Conservation (phyloP, 805 yeast species). For the Hanseniaspora hatyaiensis region DNA sequence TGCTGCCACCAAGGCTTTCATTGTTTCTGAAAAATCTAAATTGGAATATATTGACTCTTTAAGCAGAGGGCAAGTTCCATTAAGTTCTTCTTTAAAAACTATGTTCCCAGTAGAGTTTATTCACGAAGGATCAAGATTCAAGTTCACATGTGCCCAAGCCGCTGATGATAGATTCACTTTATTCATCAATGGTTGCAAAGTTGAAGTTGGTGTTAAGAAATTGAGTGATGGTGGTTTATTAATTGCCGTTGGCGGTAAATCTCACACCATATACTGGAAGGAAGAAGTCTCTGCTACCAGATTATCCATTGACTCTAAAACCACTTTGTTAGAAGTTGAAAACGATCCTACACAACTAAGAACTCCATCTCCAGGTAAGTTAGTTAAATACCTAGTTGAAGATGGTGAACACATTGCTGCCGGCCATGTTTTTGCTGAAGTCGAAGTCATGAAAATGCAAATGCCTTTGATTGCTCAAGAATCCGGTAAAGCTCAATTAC, state of each 20-base stretch:
- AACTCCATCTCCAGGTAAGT: slow-evolving; percentile 98
- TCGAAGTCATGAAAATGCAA: slow-evolving; percentile 99
- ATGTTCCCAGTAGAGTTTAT: slow-evolving; percentile 89
- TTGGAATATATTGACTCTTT: slow-evolving; percentile 61
- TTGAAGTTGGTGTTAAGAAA: slow-evolving; percentile 75
- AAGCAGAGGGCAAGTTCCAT: slow-evolving; percentile 91
- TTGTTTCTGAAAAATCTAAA: slow-evolving; percentile 59
- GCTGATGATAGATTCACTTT: slow-evolving; percentile 74
- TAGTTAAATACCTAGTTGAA: slow-evolving; percentile 85
- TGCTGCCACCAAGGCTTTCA: slow-evolving; percentile 91
- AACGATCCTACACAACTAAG: slow-evolving; percentile 97
- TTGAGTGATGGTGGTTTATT: slow-evolving; percentile 91
- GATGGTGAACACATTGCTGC: slow-evolving; percentile 84
- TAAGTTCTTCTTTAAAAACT: slow-evolving; percentile 68
- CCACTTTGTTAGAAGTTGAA: slow-evolving; percentile 86
- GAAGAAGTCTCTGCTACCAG: slow-evolving; percentile 95
- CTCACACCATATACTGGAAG: slow-evolving; percentile 94
- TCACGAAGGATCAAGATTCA: slow-evolving; percentile 84
- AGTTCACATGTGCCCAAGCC: slow-evolving; percentile 90
- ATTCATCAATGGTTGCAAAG: slow-evolving; percentile 86
- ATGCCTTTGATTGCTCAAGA: slow-evolving; percentile 94
- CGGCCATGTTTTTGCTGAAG: slow-evolving; percentile 95
- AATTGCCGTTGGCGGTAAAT: slow-evolving; percentile 77
- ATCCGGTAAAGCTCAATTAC: slow-evolving; percentile 79
- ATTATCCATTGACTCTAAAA: slow-evolving; percentile 86